A percentile compares a stretch with the other conserved stretches of the same genome.
Evolutionary conservation across 1,139 yeast species (phyloP).

Genomic region (Lodderomyces metapsilosis): DNA sequence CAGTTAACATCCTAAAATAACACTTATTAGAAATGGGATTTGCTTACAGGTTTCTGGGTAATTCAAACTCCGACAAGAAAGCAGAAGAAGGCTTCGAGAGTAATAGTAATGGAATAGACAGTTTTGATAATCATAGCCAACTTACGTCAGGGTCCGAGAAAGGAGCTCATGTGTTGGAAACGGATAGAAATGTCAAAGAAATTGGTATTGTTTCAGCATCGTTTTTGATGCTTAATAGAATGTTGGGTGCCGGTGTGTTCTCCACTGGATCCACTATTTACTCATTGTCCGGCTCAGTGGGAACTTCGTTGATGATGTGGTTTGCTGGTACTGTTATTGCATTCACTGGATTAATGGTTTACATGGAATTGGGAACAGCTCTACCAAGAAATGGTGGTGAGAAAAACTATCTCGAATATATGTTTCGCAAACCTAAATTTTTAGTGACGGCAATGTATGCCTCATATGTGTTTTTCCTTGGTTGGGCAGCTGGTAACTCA

Average conservation of each 20-base stretch:
- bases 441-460: constrained; percentile 75
- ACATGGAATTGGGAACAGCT: constrained; percentile 82
- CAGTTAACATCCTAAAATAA: too few relatives aligned
- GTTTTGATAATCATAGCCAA: constrained; percentile 6
- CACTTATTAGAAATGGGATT: constrained; percentile 2
- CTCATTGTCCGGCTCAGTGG: constrained; percentile 69
- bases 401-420: constrained; percentile 75
- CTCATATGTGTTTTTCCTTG: constrained; percentile 70
- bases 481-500: constrained; percentile 83
- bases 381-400: constrained; percentile 89
- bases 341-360: constrained; percentile 69
- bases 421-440: constrained; percentile 66
- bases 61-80: constrained; percentile 3
- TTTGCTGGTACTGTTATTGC: constrained; percentile 74
- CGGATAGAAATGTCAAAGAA: constrained; percentile 53
- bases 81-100: constrained; percentile 4
- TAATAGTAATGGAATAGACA: constrained; percentile 1
- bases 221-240: constrained; percentile 71
- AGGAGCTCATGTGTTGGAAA: constrained; percentile 36
- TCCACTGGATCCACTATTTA: constrained; percentile 81
- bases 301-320: constrained; percentile 73
- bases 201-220: constrained; percentile 70
- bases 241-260: constrained; percentile 88
- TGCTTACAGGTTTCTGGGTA: constrained; percentile 6
- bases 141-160: constrained; percentile 16